Evolutionary conservation across 176 grass and related monocot species (phyloP).

Genomic region (Aegilops umbellulata): DNA sequence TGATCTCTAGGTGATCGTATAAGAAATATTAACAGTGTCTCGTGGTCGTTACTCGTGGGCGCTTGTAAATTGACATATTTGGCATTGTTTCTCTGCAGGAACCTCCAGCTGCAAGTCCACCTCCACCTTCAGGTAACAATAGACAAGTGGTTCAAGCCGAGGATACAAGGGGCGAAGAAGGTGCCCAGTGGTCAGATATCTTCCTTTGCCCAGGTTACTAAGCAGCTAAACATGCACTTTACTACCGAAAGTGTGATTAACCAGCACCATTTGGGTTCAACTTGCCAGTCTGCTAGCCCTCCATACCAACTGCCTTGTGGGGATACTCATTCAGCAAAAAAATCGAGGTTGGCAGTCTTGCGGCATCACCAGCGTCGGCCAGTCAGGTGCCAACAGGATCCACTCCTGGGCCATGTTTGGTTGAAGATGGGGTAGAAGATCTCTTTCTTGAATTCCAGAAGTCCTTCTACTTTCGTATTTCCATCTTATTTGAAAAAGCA

Average conservation of each 20-base stretch:
- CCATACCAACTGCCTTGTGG: background rate
- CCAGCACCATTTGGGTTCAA: background rate
- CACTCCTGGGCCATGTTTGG: background rate
- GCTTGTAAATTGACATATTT: conserved; percentile 19
- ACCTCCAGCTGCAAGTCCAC: conserved; percentile 29
- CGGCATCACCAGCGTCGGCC: background rate
- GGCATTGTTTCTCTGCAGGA: conserved; percentile 32
- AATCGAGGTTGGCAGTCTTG: conserved; percentile 4
- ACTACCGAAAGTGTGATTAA: conserved; percentile 8
- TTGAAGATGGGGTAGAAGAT: conserved; percentile 35
- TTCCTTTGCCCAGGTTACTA: conserved; percentile 1
- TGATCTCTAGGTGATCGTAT: background rate
- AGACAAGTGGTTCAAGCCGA: conserved; percentile 12
- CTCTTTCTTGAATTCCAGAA: conserved; percentile 18
- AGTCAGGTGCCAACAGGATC: conserved; percentile 15
- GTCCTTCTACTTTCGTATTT: background rate
- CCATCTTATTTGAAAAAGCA: background rate
- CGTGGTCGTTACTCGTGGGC: background rate
- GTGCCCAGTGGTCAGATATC: background rate
- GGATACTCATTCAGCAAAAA: conserved; percentile 26
- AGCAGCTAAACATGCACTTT: conserved; percentile 7
- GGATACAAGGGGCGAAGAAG: conserved; percentile 3
- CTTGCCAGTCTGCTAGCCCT: conserved; percentile 2
- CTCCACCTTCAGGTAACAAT: conserved; percentile 18
- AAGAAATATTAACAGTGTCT: background rate